A percentile compares a stretch with the other conserved stretches of the same genome.
phyloP scores from a whole-genome alignment of 2,329 filamentous ascomycete species.

The Furcasterigmium furcatum region DNA sequence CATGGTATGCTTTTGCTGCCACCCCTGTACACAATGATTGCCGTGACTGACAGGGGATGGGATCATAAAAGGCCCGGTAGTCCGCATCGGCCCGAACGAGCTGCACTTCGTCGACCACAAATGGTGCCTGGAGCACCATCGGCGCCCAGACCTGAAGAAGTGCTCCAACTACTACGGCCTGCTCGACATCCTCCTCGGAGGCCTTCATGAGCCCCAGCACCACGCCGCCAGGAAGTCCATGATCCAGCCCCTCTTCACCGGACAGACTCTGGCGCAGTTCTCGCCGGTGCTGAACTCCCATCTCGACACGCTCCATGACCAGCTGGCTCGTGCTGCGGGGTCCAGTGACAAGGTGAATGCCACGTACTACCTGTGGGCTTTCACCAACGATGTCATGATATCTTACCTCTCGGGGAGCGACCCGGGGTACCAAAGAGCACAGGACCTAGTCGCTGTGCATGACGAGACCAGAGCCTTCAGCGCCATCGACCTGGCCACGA shows the following conservation, averaged over 20 bases:
- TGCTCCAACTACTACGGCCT: conserved; percentile 14
- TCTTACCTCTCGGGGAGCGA: conserved; percentile 12
- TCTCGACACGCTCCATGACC: conserved; percentile 4
- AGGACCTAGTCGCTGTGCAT: conserved; percentile 7
- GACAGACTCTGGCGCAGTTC: conserved; percentile 6
- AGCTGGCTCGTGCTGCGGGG: not conserved
- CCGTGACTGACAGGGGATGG: no score
- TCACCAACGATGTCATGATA: conserved; percentile 14
- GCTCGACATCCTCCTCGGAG: conserved; percentile 10
- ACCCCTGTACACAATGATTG: not conserved
- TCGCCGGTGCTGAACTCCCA: conserved; percentile 1
- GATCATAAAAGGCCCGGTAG: no score
- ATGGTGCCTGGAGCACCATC: conserved; percentile 11
- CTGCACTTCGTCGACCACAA: conserved; percentile 12
- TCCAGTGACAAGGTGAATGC: not conserved
- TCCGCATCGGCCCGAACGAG: conserved; percentile 13
- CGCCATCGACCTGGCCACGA: conserved; percentile 13
- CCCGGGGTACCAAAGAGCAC: conserved; percentile 6
- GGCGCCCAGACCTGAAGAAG: conserved; percentile 10
- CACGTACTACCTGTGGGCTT: conserved; percentile 11
- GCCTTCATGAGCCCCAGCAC: conserved; percentile 4
- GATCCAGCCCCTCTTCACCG: conserved; percentile 12
- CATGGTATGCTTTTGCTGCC: conserved; percentile 4
- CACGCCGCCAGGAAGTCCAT: conserved; percentile 9
- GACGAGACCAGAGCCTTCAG: conserved; percentile 12